Conservation (phyloP, 352 stramenopile genomes). For the Globisporangium canariense region DNA sequence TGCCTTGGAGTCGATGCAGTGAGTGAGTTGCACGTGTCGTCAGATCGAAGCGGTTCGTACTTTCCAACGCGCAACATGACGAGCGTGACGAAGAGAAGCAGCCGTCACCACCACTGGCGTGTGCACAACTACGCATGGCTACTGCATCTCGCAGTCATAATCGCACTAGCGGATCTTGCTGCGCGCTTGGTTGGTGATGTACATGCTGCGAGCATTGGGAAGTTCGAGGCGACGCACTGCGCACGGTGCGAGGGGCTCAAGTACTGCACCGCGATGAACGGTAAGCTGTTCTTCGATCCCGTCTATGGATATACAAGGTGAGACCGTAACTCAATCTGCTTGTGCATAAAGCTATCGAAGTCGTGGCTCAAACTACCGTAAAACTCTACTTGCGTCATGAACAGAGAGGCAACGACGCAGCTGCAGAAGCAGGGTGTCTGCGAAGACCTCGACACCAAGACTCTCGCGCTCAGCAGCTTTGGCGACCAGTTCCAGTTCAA, state of each 20-base stretch:
- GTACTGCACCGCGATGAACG: conserved; percentile 69
- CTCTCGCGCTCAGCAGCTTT: conserved; percentile 47
- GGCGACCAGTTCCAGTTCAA: conserved; percentile 66
- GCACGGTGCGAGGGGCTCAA: conserved; percentile 44
- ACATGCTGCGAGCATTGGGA: conserved; percentile 22
- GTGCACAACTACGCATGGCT: not conserved
- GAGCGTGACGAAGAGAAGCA: not conserved
- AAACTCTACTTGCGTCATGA: not conserved
- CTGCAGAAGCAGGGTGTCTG: conserved; percentile 72
- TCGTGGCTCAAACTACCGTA: too few relatives aligned
- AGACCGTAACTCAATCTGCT: not conserved
- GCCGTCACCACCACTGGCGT: not conserved
- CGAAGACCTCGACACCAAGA: conserved; percentile 68
- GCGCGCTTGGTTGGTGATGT: not conserved
- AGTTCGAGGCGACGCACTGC: conserved; percentile 40
- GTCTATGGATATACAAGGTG: conserved; percentile 64
- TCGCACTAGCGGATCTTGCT: not conserved
- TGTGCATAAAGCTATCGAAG: too few relatives aligned
- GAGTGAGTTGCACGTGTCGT: not conserved
- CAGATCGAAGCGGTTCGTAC: not conserved
- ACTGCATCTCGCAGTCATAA: not conserved
- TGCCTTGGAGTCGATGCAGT: not conserved
- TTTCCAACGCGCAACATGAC: not conserved
- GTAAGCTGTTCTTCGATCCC: conserved; percentile 62
- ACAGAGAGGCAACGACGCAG: conserved; percentile 49